Evolutionary conservation across 129 eudicot species (phyloP).

Genomic region (Deinandra increscens): DNA sequence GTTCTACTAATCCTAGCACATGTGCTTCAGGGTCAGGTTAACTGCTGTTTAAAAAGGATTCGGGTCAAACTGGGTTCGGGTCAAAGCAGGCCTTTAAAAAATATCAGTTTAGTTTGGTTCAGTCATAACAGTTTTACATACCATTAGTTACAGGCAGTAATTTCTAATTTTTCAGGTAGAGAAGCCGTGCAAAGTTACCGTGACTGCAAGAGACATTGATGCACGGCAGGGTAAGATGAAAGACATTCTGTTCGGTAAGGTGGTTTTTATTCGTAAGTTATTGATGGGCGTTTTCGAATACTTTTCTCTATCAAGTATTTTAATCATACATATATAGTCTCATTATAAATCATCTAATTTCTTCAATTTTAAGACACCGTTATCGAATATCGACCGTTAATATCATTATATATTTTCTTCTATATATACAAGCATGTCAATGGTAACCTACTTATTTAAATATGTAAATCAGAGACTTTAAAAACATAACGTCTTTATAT

Average conservation of each 20-base stretch:
- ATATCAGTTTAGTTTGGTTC: not conserved
- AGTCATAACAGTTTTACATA: not conserved
- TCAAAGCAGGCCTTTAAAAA: not conserved
- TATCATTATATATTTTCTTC: too few relatives aligned
- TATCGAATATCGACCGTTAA: too few relatives aligned
- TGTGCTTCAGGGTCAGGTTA: too few relatives aligned
- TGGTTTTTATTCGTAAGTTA: too few relatives aligned
- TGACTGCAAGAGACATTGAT: conserved; percentile 51
- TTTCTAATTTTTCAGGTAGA: conserved; percentile 29
- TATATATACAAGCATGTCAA: too few relatives aligned
- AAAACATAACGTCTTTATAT: not conserved
- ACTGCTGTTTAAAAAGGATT: not conserved
- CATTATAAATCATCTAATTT: too few relatives aligned
- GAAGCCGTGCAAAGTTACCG: not conserved
- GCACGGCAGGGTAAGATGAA: conserved; percentile 49
- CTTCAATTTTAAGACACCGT: too few relatives aligned
- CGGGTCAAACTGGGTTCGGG: not conserved
- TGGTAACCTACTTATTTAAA: too few relatives aligned
- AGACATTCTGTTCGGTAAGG: conserved; percentile 11
- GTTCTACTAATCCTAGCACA: not conserved
- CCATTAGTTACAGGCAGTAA: conserved; percentile 12
- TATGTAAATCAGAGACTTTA: too few relatives aligned
- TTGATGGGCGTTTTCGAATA: too few relatives aligned
- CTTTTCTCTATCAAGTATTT: too few relatives aligned
- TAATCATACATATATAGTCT: too few relatives aligned